A percentile compares a stretch with the other conserved stretches of the same genome.
Conservation (phyloP, 2,329 filamentous ascomycete species). For the Colletotrichum karsti region DNA sequence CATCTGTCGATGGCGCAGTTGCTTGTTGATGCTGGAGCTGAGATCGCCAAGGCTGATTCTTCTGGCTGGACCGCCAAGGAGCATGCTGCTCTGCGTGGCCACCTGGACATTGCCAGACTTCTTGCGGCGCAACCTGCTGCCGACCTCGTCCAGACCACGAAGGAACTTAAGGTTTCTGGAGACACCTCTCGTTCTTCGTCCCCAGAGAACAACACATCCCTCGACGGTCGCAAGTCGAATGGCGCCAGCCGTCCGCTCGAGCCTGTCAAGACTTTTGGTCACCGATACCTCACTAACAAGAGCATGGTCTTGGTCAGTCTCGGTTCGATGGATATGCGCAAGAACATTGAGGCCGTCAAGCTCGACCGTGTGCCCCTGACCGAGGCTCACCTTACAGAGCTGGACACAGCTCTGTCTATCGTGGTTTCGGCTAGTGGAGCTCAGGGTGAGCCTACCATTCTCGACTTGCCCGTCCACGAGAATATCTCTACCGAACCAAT, state of each 20-base stretch:
- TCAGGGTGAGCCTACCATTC: conserved; percentile 84
- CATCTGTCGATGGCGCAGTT: conserved; percentile 78
- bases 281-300: conserved; percentile 90
- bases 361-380: conserved; percentile 88
- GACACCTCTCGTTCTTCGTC: conserved; percentile 25
- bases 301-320: conserved; percentile 92
- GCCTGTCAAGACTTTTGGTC: conserved; percentile 93
- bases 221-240: conserved; percentile 67
- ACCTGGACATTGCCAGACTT: conserved; percentile 80
- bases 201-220: conserved; percentile 57
- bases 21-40: conserved; percentile 80
- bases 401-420: conserved; percentile 92
- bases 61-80: conserved; percentile 96
- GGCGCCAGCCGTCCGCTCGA: conserved; percentile 67
- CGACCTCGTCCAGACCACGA: conserved; percentile 28
- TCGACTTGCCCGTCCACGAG: conserved; percentile 93
- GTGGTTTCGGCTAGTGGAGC: conserved; percentile 89
- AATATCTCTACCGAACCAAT: conserved; percentile 95
- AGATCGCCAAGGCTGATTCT: conserved; percentile 78
- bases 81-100: conserved; percentile 89
- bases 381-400: conserved; percentile 89
- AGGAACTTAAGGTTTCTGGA: conserved; percentile 37
- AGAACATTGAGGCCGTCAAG: conserved; percentile 80
- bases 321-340: conserved; percentile 93
- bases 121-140: conserved; percentile 63